Conservation (phyloP, 257 asterid species). For the Scutellaria galericulata region DNA sequence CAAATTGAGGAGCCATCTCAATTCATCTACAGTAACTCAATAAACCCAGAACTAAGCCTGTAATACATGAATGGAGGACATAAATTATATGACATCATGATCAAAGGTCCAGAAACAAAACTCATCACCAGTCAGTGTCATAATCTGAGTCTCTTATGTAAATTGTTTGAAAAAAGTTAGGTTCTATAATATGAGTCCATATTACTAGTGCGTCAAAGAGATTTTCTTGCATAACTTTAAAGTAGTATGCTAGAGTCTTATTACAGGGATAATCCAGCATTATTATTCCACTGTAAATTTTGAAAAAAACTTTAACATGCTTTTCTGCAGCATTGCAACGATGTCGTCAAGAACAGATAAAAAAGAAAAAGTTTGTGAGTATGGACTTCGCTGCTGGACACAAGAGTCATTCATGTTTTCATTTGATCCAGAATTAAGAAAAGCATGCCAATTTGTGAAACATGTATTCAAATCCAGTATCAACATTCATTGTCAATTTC, state of each 20-base stretch:
- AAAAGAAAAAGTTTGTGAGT: neutral
- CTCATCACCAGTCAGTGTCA: neutral
- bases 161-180: neutral
- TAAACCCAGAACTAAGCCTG: neutral
- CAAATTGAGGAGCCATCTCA: slow-evolving; percentile 19
- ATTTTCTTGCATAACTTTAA: neutral
- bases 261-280: neutral
- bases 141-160: neutral
- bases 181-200: slow-evolving; percentile 3
- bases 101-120: slow-evolving; percentile 22
- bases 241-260: neutral
- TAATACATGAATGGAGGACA: neutral
- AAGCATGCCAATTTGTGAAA: slow-evolving; percentile 20
- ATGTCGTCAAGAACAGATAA: neutral
- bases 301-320: neutral
- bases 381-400: neutral
- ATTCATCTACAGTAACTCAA: neutral
- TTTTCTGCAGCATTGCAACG: neutral
- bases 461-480: neutral
- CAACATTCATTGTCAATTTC: no score
- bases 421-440: neutral
- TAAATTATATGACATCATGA: neutral
- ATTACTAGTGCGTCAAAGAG: neutral
- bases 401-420: slow-evolving; percentile 10
- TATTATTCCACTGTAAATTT: neutral